These are phyloP conservation scores for Aspergillus indologenus DNA, from an alignment of 495 filamentous ascomycete genomes.

Conservation along the genomic window DNA sequence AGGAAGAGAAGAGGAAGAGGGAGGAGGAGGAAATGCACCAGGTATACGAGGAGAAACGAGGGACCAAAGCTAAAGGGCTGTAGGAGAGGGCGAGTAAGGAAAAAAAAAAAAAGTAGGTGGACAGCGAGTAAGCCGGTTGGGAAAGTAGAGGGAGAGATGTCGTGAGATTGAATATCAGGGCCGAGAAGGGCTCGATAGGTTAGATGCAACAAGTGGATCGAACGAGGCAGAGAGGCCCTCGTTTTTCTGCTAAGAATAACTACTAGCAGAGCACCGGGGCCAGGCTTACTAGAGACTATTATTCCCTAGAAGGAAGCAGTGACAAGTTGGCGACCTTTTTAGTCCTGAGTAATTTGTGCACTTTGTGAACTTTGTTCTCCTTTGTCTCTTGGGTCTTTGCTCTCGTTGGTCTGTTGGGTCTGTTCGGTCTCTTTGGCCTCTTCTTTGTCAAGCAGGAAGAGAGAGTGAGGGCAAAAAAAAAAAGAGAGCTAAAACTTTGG, in stretches of 20 bases:
- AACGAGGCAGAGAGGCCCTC: not conserved
- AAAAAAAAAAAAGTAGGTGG: not conserved
- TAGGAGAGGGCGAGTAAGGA: not conserved
- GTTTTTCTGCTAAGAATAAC: not conserved
- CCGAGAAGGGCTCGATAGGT: not conserved
- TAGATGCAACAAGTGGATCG: not conserved
- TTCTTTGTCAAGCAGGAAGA: not conserved
- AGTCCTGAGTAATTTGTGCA: too few relatives aligned
- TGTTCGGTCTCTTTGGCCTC: not conserved
- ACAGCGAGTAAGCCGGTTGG: not conserved
- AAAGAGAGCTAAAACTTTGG: not conserved
- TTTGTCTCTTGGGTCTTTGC: not conserved
- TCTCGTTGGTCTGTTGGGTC: not conserved
- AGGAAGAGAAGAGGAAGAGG: not conserved
- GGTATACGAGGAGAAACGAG: not conserved
- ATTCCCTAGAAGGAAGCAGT: not conserved
- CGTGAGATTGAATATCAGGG: not conserved
- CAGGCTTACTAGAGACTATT: not conserved
- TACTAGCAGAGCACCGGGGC: not conserved
- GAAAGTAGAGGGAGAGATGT: not conserved
- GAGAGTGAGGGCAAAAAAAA: not conserved
- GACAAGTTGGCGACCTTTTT: too few relatives aligned
- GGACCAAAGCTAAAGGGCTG: not conserved
- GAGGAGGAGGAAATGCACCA: not conserved
- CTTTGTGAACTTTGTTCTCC: not conserved